Evolutionary conservation across 805 yeast genomes (phyloP).

Genomic region (Candida golubevii): DNA sequence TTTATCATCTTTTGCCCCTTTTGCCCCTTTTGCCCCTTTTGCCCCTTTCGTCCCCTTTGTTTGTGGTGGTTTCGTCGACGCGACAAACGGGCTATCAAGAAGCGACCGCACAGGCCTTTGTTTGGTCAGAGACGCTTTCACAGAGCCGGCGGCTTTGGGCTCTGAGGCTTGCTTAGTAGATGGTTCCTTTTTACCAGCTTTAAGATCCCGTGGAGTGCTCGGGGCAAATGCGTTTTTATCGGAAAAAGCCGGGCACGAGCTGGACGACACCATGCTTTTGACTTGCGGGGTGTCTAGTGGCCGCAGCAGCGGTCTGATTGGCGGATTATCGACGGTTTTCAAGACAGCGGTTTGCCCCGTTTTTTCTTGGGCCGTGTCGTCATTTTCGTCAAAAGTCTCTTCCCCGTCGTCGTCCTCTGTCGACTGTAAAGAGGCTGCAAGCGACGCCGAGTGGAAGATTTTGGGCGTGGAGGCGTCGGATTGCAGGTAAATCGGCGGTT

Average conservation of each 20-base stretch:
- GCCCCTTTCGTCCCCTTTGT: background rate
- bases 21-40: too few species aligned
- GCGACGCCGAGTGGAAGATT: constrained; percentile 10
- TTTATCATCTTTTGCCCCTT: too few species aligned
- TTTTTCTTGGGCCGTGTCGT: background rate
- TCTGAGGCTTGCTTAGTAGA: background rate
- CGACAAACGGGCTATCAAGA: constrained; percentile 9
- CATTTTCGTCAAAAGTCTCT: background rate
- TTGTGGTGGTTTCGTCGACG: background rate
- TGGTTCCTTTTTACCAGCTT: background rate
- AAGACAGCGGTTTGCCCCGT: background rate
- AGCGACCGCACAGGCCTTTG: constrained; percentile 10
- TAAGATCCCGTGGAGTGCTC: background rate
- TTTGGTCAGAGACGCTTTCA: background rate
- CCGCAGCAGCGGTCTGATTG: background rate
- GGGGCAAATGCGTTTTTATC: background rate
- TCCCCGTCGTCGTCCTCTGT: background rate
- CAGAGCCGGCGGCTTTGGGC: background rate
- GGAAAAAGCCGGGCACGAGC: constrained; percentile 7
- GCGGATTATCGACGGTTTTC: background rate
- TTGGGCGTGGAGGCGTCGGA: constrained; percentile 19
- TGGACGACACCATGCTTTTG: constrained; percentile 3
- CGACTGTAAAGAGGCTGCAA: constrained; percentile 2
- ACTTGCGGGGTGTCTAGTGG: background rate
- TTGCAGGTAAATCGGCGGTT: background rate